A percentile compares a stretch with the other conserved stretches of the same genome.
Evolutionary conservation across 2,329 filamentous ascomycete genomes (phyloP).

Genomic region (Aspergillus sergii): DNA sequence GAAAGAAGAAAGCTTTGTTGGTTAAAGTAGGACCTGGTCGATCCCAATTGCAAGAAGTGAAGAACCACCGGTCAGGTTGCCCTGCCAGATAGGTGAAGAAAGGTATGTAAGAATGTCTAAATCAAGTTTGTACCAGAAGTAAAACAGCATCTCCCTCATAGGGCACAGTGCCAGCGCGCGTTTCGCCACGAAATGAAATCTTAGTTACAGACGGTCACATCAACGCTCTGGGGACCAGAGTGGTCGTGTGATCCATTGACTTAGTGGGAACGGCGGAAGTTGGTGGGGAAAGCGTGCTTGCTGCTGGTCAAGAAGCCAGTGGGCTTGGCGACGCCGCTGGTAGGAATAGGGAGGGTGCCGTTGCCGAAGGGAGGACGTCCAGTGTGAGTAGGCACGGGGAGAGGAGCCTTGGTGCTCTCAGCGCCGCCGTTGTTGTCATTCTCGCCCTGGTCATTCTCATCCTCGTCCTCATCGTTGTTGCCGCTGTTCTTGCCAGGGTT

Average conservation of each 20-base stretch:
- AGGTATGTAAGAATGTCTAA: conserved; percentile 17
- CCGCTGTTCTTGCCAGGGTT: background rate
- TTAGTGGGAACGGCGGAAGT: conserved; percentile 30
- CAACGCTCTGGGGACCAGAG: background rate
- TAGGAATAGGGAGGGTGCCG: conserved; percentile 17
- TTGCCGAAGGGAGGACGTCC: conserved; percentile 24
- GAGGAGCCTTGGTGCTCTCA: conserved; percentile 11
- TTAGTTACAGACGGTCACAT: conserved; percentile 18
- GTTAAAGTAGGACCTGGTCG: conserved; percentile 9
- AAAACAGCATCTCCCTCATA: conserved; percentile 20
- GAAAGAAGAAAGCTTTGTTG: conserved; percentile 17
- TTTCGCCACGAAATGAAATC: conserved; percentile 22
- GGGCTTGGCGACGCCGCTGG: conserved; percentile 23
- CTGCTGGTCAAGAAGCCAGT: conserved; percentile 37
- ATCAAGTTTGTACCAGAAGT: conserved; percentile 24
- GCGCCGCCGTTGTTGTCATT: conserved; percentile 9
- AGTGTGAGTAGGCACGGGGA: conserved; percentile 14
- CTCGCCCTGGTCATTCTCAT: conserved; percentile 1
- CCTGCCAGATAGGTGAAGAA: conserved; percentile 11
- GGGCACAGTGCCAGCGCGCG: conserved; percentile 31
- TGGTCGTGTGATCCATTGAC: conserved; percentile 10
- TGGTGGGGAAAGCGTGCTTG: conserved; percentile 23
- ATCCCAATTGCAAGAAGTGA: conserved; percentile 9
- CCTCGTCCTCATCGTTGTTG: conserved; percentile 3
- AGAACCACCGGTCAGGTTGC: conserved; percentile 13